phyloP scores from a whole-genome alignment of 371 early-diverging fungal species.

The Mycotypha africana region DNA sequence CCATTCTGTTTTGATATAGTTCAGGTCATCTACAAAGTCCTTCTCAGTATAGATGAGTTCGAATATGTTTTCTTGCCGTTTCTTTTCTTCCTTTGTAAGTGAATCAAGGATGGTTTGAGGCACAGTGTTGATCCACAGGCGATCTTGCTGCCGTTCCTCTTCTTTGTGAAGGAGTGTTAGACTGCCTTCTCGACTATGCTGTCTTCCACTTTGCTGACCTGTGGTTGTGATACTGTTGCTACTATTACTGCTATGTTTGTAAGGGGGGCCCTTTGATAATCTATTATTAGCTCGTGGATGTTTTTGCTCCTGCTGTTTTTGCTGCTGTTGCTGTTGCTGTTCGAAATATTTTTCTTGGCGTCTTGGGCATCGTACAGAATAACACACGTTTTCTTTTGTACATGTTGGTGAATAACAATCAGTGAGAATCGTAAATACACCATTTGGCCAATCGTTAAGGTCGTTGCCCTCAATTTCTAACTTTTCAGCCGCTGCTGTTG shows the following conservation, averaged over 20 bases:
- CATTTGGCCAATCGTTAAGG: slow-evolving; percentile 20
- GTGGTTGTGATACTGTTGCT: too few relatives aligned
- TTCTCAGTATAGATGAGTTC: slow-evolving; percentile 85
- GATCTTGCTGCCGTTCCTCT: slow-evolving; percentile 22
- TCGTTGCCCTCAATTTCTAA: not conserved
- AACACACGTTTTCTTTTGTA: slow-evolving; percentile 44
- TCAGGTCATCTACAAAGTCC: slow-evolving; percentile 79
- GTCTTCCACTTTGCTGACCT: not conserved
- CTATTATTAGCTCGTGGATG: slow-evolving; percentile 5
- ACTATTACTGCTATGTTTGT: too few relatives aligned
- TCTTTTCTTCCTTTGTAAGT: slow-evolving; percentile 65
- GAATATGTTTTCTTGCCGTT: slow-evolving; percentile 86
- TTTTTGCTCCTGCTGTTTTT: too few relatives aligned
- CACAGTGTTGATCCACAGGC: slow-evolving; percentile 54
- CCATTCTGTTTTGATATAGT: slow-evolving; percentile 45
- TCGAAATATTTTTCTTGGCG: too few relatives aligned
- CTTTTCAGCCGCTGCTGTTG: slow-evolving; percentile 55
- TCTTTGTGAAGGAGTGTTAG: slow-evolving; percentile 5
- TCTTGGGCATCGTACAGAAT: slow-evolving; percentile 58
- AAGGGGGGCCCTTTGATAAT: too few relatives aligned
- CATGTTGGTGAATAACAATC: slow-evolving; percentile 70
- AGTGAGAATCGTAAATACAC: slow-evolving; percentile 60
- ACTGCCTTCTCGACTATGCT: slow-evolving; percentile 17
- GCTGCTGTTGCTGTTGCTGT: too few relatives aligned
- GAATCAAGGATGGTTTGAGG: slow-evolving; percentile 60